A percentile compares a stretch with the other conserved stretches of the same genome.
Evolutionary conservation across 1,284 basidiomycete species (phyloP).

Genomic region (Ceratobasidium sp.): DNA sequence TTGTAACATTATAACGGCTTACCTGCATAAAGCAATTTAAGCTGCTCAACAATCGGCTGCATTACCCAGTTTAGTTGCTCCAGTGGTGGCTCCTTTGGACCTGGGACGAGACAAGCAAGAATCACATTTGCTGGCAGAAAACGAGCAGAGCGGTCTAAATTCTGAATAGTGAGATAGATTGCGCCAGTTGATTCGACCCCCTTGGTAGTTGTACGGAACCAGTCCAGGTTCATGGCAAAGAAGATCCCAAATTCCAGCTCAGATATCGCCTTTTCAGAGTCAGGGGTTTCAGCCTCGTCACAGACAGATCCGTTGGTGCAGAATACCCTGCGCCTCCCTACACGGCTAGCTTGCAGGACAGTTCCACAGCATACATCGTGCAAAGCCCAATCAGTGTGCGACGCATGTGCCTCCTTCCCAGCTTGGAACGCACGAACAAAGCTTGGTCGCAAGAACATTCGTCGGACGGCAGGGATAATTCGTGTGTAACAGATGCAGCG

Average conservation of each 20-base stretch:
- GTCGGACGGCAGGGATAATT: slow-evolving; percentile 4
- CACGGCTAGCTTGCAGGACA: neutral
- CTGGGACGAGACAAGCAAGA: slow-evolving; percentile 48
- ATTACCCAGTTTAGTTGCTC: slow-evolving; percentile 48
- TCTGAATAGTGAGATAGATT: slow-evolving; percentile 48
- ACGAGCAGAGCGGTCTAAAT: slow-evolving; percentile 48
- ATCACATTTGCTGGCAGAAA: slow-evolving; percentile 49
- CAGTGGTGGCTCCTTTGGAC: slow-evolving; percentile 48
- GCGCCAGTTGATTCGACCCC: slow-evolving; percentile 45
- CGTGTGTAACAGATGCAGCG: neutral
- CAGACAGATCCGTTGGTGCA: slow-evolving; percentile 1
- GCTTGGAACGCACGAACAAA: neutral
- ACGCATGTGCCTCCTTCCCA: neutral
- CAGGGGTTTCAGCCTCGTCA: slow-evolving; percentile 12
- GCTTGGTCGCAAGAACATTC: slow-evolving; percentile 10
- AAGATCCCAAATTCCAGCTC: neutral
- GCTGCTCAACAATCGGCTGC: slow-evolving; percentile 43
- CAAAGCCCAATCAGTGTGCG: neutral
- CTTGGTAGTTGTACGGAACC: slow-evolving; percentile 9
- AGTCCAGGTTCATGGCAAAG: slow-evolving; percentile 17
- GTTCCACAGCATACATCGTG: slow-evolving; percentile 14
- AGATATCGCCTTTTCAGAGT: neutral
- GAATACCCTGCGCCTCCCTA: slow-evolving; percentile 2
- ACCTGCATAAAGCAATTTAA: slow-evolving; percentile 7
- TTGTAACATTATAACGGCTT: neutral